These are phyloP conservation scores for Suhomyces atakaporum DNA, from an alignment of 1,139 yeast genomes.

Conservation along the genomic window DNA sequence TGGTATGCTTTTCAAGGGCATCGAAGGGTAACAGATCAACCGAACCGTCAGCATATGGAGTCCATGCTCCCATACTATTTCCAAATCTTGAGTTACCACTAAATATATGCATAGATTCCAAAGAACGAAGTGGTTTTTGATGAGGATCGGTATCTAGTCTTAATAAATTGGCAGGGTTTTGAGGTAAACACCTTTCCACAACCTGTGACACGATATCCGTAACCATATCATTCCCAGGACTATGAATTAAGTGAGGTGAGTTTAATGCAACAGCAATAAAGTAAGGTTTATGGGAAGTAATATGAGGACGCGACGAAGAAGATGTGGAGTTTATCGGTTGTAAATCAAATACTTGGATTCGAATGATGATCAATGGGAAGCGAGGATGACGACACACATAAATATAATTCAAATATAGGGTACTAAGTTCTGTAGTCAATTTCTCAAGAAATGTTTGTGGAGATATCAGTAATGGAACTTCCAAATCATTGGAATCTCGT, in stretches of 20 bases:
- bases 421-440: constrained; percentile 49
- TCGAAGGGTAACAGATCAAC: constrained; percentile 66
- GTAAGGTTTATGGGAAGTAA: constrained; percentile 58
- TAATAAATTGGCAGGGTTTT: constrained; percentile 30
- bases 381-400: constrained; percentile 69
- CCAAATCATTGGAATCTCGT: constrained; percentile 37
- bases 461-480: constrained; percentile 37
- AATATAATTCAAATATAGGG: constrained; percentile 56
- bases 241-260: constrained; percentile 67
- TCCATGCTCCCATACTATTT: constrained; percentile 66
- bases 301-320: constrained; percentile 33
- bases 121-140: constrained; percentile 54
- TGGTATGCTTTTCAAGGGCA: constrained; percentile 34
- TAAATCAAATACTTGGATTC: constrained; percentile 71
- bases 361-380: constrained; percentile 57
- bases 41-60: constrained; percentile 64
- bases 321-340: constrained; percentile 24
- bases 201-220: constrained; percentile 60
- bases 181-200: constrained; percentile 55
- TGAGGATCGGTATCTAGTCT: constrained; percentile 26
- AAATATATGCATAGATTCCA: constrained; percentile 55
- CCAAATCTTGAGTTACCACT: constrained; percentile 64
- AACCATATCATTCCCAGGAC: constrained; percentile 49
- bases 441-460: constrained; percentile 50
- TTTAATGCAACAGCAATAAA: constrained; percentile 68